Base-by-base conservation (phyloP, 2,329 filamentous ascomycete species). In the Neopestalotiopsis sp. region DNA sequence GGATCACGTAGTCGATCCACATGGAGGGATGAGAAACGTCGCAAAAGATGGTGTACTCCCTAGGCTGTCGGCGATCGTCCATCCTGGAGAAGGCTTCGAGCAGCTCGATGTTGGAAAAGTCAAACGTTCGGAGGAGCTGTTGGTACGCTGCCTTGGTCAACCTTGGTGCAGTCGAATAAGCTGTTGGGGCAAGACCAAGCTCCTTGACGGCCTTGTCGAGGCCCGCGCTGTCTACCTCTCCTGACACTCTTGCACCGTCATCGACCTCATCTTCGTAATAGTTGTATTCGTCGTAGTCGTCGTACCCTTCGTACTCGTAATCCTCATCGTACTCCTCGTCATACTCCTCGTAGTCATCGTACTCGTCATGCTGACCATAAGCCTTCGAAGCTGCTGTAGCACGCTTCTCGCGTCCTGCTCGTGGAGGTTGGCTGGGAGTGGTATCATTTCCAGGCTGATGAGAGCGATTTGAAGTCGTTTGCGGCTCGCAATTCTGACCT, bases 1-100 rank as follows among this genome's bases (percentile, higher is more conserved):
- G n/a, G 3, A 65, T 24, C 20, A 65, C 42, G 42, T 65, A 65
- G 20, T 65, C 62, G 9, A 30, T 65, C 7, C 20, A 17, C 38
- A 40, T 24, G 2, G 30, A 24, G 28, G 38, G 62, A 3, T n/a
- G 24, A 13, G 62, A 49, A 24, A 65, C 24, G 24, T 65, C 62
- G 24, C 62, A 65, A n/a, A 65, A 65, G 6, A 65, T 24, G 42
- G 13, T 10, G 20, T 53, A 49, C 12, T 53, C 38, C 28, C 62
- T 24, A 12, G 12, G 5, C 10, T 45, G 42, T 45, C 42, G 10
- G 10, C 12, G 45, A 20, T 30, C 40, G 40, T 65, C 62, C 14
- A 53, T 24, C 38, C 28, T 30, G 12, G 62, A 49, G 4, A 65
- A 38, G 13, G 34, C 17, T 30, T 65, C 62, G 2, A 65, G 24